Base-by-base conservation (phyloP, 192 early-diverging fungal genomes). In the Chytriomyces confervae region DNA sequence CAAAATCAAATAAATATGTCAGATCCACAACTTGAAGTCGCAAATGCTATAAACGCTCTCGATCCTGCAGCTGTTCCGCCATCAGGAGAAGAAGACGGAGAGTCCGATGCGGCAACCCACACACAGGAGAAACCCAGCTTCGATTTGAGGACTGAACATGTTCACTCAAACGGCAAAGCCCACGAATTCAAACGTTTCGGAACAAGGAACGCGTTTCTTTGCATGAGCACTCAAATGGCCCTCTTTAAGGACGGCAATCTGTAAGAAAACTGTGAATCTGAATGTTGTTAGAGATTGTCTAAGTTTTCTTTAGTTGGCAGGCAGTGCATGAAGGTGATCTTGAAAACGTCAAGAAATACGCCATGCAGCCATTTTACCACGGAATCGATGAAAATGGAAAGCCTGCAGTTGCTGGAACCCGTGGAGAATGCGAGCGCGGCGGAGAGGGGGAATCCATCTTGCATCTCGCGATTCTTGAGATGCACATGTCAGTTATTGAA, bases 401-500 rank as follows among this genome's bases (percentile, higher is more conserved):
- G 20, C 57, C 5, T 16, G 57, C 16, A 4, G 63, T n/a, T 13
- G 4, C 27, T 1, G 20, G 63, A 16, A 69, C 47, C 3, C 44
- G 67, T 46, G 67, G 67, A 13, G 29, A 49, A 27, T 50, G 29
- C 27, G 44, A 69, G 47, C 67, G 67, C 16, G 44, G 46, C 11
- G 67, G 67, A 5, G 67, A 69, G 67, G 67, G 67, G 2, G 67
- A 69, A 29, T 49, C 67, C 3, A 50, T 69, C 67, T 49, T 69
- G 67, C 67, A 69, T 46, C 18, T 49, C 16, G 67, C 67, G 43
- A 50, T 69, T n/a, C 67, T 69, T 49, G 20, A 5, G 27, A 11
- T 27, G 11, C 11, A 13, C 13, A 29, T 2, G 20, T 1, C 13
- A 3, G 36, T 65, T 1, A 27, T 65, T 11, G 11, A 20, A 4